These are phyloP conservation scores for Fusarium sp. DNA, from an alignment of 2,329 filamentous ascomycete species.

Conservation along the genomic window DNA sequence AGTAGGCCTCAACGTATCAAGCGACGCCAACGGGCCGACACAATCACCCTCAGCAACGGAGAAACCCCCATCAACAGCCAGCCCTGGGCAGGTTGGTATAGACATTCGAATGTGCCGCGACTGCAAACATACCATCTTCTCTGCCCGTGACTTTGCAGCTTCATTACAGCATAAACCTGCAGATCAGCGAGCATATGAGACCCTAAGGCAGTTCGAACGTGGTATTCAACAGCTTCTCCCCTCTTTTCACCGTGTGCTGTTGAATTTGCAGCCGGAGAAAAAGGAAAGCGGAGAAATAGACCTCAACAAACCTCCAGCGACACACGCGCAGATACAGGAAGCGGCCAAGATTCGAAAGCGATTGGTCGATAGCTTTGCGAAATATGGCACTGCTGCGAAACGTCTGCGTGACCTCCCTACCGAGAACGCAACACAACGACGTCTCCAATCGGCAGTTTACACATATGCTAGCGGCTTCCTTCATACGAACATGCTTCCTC, in stretches of 20 bases:
- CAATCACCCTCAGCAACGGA: slow-evolving; percentile 54
- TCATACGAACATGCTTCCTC: slow-evolving; percentile 89
- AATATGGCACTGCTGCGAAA: slow-evolving; percentile 86
- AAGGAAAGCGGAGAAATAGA: slow-evolving; percentile 56
- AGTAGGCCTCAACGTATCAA: slow-evolving; percentile 81
- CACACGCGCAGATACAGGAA: slow-evolving; percentile 79
- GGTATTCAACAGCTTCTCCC: slow-evolving; percentile 87
- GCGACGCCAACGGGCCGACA: slow-evolving; percentile 53
- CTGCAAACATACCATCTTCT: slow-evolving; percentile 75
- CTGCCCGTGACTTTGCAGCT: slow-evolving; percentile 80
- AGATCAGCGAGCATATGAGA: slow-evolving; percentile 85
- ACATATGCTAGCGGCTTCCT: slow-evolving; percentile 85
- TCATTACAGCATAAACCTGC: slow-evolving; percentile 76
- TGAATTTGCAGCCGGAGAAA: slow-evolving; percentile 73
- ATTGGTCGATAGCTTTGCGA: slow-evolving; percentile 87
- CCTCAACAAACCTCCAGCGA: slow-evolving; percentile 60
- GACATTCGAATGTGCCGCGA: slow-evolving; percentile 94
- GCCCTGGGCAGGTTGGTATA: slow-evolving; percentile 70
- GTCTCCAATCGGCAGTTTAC: slow-evolving; percentile 85
- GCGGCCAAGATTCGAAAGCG: slow-evolving; percentile 91
- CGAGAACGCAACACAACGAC: slow-evolving; percentile 76
- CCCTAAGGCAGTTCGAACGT: slow-evolving; percentile 86
- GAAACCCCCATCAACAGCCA: slow-evolving; percentile 53
- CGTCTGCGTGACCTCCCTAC: slow-evolving; percentile 84
- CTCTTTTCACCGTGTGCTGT: slow-evolving; percentile 82